Percentiles rank a stretch among this genome's conserved stretches.
Evolutionary conservation across 352 stramenopile genomes (phyloP).

Genomic region (Globisporangium nunn): DNA sequence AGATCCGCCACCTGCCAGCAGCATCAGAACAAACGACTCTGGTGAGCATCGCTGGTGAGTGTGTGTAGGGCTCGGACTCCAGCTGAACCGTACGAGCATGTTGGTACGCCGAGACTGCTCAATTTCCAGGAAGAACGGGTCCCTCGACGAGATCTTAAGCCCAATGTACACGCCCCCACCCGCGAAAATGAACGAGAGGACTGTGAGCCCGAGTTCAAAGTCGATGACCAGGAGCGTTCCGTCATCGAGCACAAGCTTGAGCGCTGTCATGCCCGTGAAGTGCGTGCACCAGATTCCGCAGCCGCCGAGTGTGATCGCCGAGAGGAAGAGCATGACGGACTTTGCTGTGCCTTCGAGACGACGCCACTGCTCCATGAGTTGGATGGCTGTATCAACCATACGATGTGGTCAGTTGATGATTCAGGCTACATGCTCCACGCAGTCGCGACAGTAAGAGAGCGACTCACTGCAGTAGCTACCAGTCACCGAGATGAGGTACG

Average conservation of each 20-base stretch:
- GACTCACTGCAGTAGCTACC: slow-evolving; percentile 59
- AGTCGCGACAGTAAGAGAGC: neutral
- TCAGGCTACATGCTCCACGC: neutral
- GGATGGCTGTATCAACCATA: slow-evolving; percentile 26
- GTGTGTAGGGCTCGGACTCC: no score
- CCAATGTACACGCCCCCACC: slow-evolving; percentile 46
- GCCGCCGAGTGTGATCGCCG: slow-evolving; percentile 36
- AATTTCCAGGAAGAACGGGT: slow-evolving; percentile 54
- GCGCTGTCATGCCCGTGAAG: slow-evolving; percentile 59
- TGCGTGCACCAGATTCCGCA: slow-evolving; percentile 66
- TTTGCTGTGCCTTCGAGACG: slow-evolving; percentile 23
- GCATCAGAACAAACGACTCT: no score
- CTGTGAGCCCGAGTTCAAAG: slow-evolving; percentile 47
- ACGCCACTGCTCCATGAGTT: slow-evolving; percentile 68
- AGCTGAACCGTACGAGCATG: slow-evolving; percentile 2
- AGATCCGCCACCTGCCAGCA: slow-evolving; percentile 3
- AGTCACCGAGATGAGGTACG: slow-evolving; percentile 48
- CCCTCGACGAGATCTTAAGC: slow-evolving; percentile 41
- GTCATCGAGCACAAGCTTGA: slow-evolving; percentile 25
- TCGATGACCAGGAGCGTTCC: slow-evolving; percentile 29
- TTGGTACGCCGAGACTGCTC: slow-evolving; percentile 36
- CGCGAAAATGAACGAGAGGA: slow-evolving; percentile 51
- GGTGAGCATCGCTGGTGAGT: no score
- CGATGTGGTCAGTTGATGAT: neutral
- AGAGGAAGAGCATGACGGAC: slow-evolving; percentile 26